Base-by-base conservation (phyloP, 192 early-diverging fungal genomes). In the Coemansia sp. region DNA sequence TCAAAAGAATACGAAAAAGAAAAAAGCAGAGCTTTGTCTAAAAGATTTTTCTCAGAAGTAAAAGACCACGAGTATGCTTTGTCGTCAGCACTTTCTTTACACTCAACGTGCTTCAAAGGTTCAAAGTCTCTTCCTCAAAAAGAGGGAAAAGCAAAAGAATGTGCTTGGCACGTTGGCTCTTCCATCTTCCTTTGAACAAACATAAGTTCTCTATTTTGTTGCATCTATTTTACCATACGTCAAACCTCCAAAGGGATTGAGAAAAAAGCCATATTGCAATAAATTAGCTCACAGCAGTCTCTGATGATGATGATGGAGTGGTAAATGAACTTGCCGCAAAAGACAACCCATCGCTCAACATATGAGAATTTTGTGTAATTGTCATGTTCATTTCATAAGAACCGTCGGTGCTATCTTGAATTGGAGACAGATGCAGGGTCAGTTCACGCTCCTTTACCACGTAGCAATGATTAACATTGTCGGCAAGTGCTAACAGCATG, bases 61-160 rank as follows among this genome's bases (percentile, higher is more conserved):
- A 61, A n/a, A 57, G 54, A 33, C 33, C 54, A 57, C 54, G 29
- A 31, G 54, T 57, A 11, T 31, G 54, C 54, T 57, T 57, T 57
- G 4, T 14, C 14, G 33, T n/a, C 17, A 17, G 54, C 7, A 57
- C n/a, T 57, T 57, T 31, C 27, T 53, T 56, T 56, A 7, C 13
- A n/a, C n/a, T 57, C 35, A 27, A 27, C 24, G 16, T 31, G 16
- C 14, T n/a, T 17, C 11, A 54, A 54, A 54, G 51, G 10, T 13
- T 34, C 29, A 57, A 34, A 34, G 31, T 34, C 31, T 34, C 35
- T 33, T 34, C 6, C 6, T 7, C 19, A 48, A 19, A 48, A 48
- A 48, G 21, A n/a, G n/a, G 19, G 6, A 48, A 48, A 21, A 48
- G 46, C 46, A 48, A 48, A 48, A 45, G n/a, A 46, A 19, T 9